Conservation (phyloP, 371 early-diverging fungal genomes). For the Mortierella sp. region DNA sequence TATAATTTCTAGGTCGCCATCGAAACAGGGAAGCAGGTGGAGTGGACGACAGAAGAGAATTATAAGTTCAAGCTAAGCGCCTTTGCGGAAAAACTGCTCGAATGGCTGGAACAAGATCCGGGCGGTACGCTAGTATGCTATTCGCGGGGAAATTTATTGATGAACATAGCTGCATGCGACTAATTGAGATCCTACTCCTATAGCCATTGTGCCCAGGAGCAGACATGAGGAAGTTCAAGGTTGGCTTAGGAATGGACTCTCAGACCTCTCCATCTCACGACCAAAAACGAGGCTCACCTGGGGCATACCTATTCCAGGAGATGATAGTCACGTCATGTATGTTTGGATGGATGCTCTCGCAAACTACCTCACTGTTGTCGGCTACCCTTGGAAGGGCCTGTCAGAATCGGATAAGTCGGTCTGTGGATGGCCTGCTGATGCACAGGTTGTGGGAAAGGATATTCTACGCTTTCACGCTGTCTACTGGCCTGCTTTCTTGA, state of each 20-base stretch:
- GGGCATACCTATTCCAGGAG: conserved; percentile 95
- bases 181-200: neutral
- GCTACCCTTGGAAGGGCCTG: conserved; percentile 78
- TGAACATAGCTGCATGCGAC: neutral
- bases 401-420: conserved; percentile 5
- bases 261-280: conserved; percentile 92
- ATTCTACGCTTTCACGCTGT: conserved; percentile 97
- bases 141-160: neutral
- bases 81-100: conserved; percentile 69
- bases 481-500: conserved; percentile 95
- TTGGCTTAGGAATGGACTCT: conserved; percentile 65
- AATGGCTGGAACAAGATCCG: conserved; percentile 80
- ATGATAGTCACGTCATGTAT: conserved; percentile 91
- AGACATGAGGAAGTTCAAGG: conserved; percentile 73
- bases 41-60: conserved; percentile 93
- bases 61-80: conserved; percentile 89
- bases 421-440: conserved; percentile 78
- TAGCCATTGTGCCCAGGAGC: conserved; percentile 75
- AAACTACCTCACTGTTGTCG: conserved; percentile 91
- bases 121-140: conserved; percentile 43
- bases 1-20: conserved; percentile 63
- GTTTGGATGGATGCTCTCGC: conserved; percentile 98
- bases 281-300: conserved; percentile 83
- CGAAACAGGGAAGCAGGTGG: conserved; percentile 89
- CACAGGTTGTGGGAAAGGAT: conserved; percentile 95